These are phyloP conservation scores for Leishmania braziliensis DNA, from an alignment of 208 protist species.

Conservation along the genomic window DNA sequence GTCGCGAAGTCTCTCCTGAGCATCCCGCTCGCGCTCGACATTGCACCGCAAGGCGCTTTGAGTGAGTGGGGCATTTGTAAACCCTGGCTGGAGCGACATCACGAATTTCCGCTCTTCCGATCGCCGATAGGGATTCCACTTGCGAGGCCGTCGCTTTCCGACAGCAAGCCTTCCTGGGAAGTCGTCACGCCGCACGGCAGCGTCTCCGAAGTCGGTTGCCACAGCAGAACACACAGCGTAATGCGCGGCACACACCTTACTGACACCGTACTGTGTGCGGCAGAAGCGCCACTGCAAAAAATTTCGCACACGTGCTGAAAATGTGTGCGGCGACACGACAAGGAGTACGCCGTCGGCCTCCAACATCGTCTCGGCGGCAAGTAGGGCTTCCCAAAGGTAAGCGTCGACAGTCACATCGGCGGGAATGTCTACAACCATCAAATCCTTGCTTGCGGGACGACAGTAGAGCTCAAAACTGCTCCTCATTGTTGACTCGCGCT, in stretches of 20 bases:
- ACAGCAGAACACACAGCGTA: conserved; percentile 35
- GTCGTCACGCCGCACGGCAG: conserved; percentile 15
- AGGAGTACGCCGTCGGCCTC: conserved; percentile 16
- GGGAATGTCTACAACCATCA: conserved; percentile 19
- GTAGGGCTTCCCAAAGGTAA: conserved; percentile 23
- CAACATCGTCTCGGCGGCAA: conserved; percentile 27
- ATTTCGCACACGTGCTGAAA: conserved; percentile 12
- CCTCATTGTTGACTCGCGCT: background rate
- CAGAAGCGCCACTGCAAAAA: conserved; percentile 37
- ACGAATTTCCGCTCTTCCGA: conserved; percentile 25
- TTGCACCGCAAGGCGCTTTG: conserved; percentile 38
- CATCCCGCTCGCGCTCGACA: conserved; percentile 33
- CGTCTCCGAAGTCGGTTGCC: conserved; percentile 23
- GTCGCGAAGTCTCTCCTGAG: conserved; percentile 29
- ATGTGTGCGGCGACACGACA: conserved; percentile 11
- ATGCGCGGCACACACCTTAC: background rate
- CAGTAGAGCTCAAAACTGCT: conserved; percentile 26
- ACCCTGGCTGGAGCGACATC: conserved; percentile 49
- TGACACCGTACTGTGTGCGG: conserved; percentile 6
- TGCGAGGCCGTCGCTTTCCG: conserved; percentile 29
- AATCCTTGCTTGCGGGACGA: conserved; percentile 26
- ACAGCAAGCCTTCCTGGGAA: conserved; percentile 45
- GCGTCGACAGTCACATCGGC: background rate
- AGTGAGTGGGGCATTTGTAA: conserved; percentile 46
- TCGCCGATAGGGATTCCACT: conserved; percentile 59